phyloP scores from a whole-genome alignment of 2,329 filamentous ascomycete genomes.

The Bipolaris oryzae region DNA sequence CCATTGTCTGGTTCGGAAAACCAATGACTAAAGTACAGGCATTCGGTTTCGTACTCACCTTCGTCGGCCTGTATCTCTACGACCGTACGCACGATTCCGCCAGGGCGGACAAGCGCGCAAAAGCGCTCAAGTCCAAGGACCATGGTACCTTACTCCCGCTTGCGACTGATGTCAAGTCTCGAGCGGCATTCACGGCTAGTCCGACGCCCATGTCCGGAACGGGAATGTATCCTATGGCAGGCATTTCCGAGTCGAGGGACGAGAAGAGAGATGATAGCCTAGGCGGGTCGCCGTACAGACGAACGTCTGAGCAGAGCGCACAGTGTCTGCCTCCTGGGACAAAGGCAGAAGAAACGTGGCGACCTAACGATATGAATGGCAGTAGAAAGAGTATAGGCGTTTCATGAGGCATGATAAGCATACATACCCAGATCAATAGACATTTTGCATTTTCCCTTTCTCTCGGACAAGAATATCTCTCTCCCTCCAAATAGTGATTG shows the following conservation, averaged over 20 bases:
- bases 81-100: conserved; percentile 89
- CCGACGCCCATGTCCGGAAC: conserved; percentile 48
- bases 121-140: conserved; percentile 66
- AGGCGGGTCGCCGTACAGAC: conserved; percentile 51
- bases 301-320: conserved; percentile 48
- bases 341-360: conserved; percentile 85
- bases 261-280: conserved; percentile 64
- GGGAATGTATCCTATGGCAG: conserved; percentile 35
- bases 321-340: conserved; percentile 78
- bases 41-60: conserved; percentile 84
- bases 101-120: conserved; percentile 81
- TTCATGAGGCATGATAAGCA: conserved; percentile 25
- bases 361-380: conserved; percentile 34
- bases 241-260: conserved; percentile 48
- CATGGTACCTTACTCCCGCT: conserved; percentile 71
- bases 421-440: not conserved
- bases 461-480: not conserved
- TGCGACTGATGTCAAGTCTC: conserved; percentile 45
- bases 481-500: no score
- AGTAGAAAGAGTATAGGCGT: conserved; percentile 32
- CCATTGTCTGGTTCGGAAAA: conserved; percentile 95
- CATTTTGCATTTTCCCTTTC: not conserved
- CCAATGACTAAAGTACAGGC: conserved; percentile 83
- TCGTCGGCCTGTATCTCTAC: conserved; percentile 91
- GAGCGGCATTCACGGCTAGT: conserved; percentile 47